Percentiles rank a stretch among this genome's conserved stretches.
phyloP scores from a whole-genome alignment of 768 basidiomycete species.

The Mycena vitilis region DNA sequence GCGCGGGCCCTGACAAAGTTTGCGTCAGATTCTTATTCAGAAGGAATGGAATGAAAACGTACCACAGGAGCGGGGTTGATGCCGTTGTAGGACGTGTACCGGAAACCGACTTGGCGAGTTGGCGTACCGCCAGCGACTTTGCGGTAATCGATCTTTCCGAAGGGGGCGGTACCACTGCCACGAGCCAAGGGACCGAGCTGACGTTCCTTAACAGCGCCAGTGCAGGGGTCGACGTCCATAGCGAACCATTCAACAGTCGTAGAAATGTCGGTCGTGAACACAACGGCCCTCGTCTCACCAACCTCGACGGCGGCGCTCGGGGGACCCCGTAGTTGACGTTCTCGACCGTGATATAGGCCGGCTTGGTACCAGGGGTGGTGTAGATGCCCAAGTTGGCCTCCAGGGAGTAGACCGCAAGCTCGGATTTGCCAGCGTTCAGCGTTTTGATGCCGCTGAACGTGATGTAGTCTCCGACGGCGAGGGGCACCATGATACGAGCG shows the following conservation, averaged over 20 bases:
- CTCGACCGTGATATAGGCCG: conserved; percentile 32
- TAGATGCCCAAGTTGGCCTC: conserved; percentile 37
- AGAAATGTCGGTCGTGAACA: neutral
- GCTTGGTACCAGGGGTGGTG: conserved; percentile 36
- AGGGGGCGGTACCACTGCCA: neutral
- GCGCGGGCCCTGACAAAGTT: conserved; percentile 3
- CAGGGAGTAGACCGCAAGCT: conserved; percentile 27
- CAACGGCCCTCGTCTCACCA: conserved; percentile 9
- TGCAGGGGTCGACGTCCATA: conserved; percentile 40
- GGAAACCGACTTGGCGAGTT: conserved; percentile 35
- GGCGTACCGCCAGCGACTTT: conserved; percentile 25
- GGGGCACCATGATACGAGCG: too few relatives aligned
- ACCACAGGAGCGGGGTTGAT: neutral
- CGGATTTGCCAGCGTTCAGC: neutral
- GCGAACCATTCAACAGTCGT: conserved; percentile 34
- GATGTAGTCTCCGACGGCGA: neutral
- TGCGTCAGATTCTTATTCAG: neutral
- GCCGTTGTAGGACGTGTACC: conserved; percentile 1
- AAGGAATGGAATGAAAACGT: neutral
- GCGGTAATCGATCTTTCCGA: conserved; percentile 19
- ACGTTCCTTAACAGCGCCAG: conserved; percentile 33
- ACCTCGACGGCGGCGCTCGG: neutral
- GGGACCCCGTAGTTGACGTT: conserved; percentile 11
- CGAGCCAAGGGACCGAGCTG: conserved; percentile 17
- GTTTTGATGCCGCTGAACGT: neutral